Conservation (phyloP, 768 basidiomycete species). For the Boletus sensibilis region DNA sequence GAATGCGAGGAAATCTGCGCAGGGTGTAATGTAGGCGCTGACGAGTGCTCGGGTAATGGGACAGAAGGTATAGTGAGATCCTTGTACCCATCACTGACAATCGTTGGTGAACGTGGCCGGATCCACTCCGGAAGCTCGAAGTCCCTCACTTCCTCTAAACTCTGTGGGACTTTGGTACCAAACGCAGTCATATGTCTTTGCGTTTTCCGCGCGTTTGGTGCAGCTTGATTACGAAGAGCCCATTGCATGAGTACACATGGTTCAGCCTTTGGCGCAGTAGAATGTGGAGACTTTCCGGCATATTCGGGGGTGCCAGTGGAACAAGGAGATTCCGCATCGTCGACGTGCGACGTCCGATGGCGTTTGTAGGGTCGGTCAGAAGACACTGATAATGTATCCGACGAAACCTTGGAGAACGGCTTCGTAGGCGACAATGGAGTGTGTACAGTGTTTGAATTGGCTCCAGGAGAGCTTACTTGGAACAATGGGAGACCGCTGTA, state of each 20-base stretch:
- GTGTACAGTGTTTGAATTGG: slow-evolving; percentile 12
- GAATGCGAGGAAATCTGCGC: slow-evolving; percentile 6
- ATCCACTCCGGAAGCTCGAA: slow-evolving; percentile 61
- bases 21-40: slow-evolving; percentile 15
- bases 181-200: slow-evolving; percentile 58
- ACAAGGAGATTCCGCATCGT: slow-evolving; percentile 25
- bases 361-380: slow-evolving; percentile 34
- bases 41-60: slow-evolving; percentile 1
- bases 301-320: slow-evolving; percentile 26
- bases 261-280: slow-evolving; percentile 20
- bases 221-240: slow-evolving; percentile 47
- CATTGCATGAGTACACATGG: slow-evolving; percentile 45
- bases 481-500: slow-evolving; percentile 3
- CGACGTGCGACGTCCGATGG: slow-evolving; percentile 16
- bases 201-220: slow-evolving; percentile 46
- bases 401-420: slow-evolving; percentile 30
- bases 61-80: slow-evolving; percentile 1
- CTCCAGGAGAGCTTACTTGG: slow-evolving; percentile 17
- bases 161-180: slow-evolving; percentile 54
- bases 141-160: slow-evolving; percentile 47
- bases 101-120: slow-evolving; percentile 22
- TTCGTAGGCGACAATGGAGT: slow-evolving; percentile 23
- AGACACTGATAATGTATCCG: slow-evolving; percentile 27
- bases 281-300: slow-evolving; percentile 8
- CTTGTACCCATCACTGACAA: slow-evolving; percentile 2